Percentiles rank a stretch among this genome's conserved stretches.
These are phyloP conservation scores for Actinidia chinensis DNA, from an alignment of 179 eudicot genomes.

Conservation along the genomic window DNA sequence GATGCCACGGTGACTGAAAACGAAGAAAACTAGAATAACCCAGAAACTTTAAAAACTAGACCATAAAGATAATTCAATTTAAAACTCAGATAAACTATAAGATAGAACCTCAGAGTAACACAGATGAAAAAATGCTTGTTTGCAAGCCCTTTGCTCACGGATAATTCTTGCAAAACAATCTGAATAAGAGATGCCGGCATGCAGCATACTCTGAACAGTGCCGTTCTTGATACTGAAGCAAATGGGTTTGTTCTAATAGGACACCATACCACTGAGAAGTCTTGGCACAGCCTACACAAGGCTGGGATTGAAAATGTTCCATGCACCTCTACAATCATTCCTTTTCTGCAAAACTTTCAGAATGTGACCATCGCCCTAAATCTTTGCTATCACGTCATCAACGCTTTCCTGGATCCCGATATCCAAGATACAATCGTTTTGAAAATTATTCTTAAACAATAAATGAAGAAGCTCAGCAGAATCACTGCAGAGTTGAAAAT, in stretches of 20 bases:
- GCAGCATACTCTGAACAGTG: conserved; percentile 66
- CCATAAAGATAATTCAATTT: background rate
- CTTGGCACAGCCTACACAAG: conserved; percentile 71
- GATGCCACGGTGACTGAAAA: conserved; percentile 60
- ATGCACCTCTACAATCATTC: conserved; percentile 79
- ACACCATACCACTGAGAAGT: conserved; percentile 91
- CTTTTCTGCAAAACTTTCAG: conserved; percentile 86
- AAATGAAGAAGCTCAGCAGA: conserved; percentile 53
- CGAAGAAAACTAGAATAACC: conserved; percentile 9
- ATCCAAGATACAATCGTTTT: conserved; percentile 62
- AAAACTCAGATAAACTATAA: background rate
- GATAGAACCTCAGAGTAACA: conserved; percentile 67
- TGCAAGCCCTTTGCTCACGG: conserved; percentile 75
- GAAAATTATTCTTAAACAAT: conserved; percentile 76
- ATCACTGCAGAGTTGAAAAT: conserved; percentile 46
- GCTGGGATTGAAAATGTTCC: conserved; percentile 71
- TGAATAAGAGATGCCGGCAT: conserved; percentile 69
- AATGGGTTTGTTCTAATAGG: conserved; percentile 71
- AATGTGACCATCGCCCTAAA: conserved; percentile 48
- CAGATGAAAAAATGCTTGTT: conserved; percentile 51
- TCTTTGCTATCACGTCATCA: conserved; percentile 71
- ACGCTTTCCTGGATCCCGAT: conserved; percentile 77
- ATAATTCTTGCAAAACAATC: conserved; percentile 64
- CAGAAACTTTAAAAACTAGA: background rate
- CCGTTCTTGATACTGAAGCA: conserved; percentile 75